Conservation (phyloP, 2,329 filamentous ascomycete species). For the Seiridium unicorne region DNA sequence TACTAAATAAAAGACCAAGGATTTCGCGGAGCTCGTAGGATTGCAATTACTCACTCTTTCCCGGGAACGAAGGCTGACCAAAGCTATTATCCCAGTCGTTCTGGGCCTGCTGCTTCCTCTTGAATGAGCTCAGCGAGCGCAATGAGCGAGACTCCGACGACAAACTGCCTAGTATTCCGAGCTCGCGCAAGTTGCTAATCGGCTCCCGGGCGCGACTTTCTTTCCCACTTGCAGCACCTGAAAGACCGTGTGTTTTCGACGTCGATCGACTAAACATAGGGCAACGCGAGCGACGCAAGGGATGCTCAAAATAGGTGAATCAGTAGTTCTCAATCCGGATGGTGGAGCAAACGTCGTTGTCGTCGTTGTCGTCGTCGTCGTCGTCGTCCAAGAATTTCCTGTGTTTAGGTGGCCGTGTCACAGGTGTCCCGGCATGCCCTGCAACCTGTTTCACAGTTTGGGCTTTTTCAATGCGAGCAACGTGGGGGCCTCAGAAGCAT, state of each 20-base stretch:
- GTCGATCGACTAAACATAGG: constrained; percentile 47
- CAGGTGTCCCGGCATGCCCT: constrained; percentile 4
- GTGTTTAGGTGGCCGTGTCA: constrained; percentile 4
- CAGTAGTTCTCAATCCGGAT: not conserved
- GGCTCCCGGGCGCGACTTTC: constrained; percentile 37
- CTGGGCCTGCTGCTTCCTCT: constrained; percentile 11
- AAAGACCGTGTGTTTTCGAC: constrained; percentile 33
- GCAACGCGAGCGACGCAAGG: constrained; percentile 10
- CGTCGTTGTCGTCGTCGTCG: no score
- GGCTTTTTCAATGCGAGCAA: constrained; percentile 4
- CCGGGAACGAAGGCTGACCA: constrained; percentile 33
- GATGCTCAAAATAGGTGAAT: not conserved
- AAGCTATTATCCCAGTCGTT: constrained; percentile 22
- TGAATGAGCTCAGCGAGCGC: constrained; percentile 19
- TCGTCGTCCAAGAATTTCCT: constrained; percentile 1
- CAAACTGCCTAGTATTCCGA: constrained; percentile 46
- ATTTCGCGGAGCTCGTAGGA: no score
- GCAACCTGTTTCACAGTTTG: constrained; percentile 4
- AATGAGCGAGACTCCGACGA: constrained; percentile 27
- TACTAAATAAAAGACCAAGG: no score
- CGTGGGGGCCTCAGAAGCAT: not conserved
- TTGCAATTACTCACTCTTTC: constrained; percentile 35
- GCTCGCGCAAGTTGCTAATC: constrained; percentile 33
- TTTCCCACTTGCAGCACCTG: constrained; percentile 19
- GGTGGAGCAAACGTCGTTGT: not conserved